Base-by-base conservation (phyloP, 2,329 filamentous ascomycete genomes). In the Talaromyces sp. region DNA sequence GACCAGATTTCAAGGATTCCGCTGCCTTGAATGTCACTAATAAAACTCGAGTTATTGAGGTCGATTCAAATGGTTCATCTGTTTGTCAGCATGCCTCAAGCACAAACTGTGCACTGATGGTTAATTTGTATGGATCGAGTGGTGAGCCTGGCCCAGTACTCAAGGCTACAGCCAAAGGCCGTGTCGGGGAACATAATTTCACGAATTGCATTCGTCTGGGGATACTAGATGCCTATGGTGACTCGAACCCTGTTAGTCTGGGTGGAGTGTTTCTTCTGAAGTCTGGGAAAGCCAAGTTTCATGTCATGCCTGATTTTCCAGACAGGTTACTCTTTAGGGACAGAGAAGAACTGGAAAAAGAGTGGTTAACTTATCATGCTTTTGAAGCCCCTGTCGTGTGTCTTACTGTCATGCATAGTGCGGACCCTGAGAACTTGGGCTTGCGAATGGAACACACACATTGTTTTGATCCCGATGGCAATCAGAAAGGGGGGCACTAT, bases 401-500 rank as follows among this genome's bases (percentile, higher is more conserved):
- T 41, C 55, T 79, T 49, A 70, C 64, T 9, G 74, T 77, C 0
- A 62, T 79, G 35, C 75, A 78, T 58, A 75, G 75, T 13, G 68
- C 71, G 8, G 74, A 79, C 51, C 72, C 72, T 0, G 70, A 68
- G 35, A 65, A 59, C 2, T 51, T 78, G 54, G 71, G 65, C 0
- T 53, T 80, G 45, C 64, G 77, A 24, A 75, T 78, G 61, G 78
- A 81, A 56, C 77, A 81, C 57, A 78, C 77, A 3, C 78, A 80
- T 63, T 74, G 71, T 19, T 79, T 77, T 48, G 73, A 75, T 2
- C 42, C 57, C 1, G 54, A 62, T 6, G 68, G 66, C 4, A 46
- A 62, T 41, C 58, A 52, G 10, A 61, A 65, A 10, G 77, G 77
- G 3, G 78, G 77, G 0, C 77, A 80, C 61, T 79, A 79, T 58